Evolutionary conservation across 192 early-diverging fungal genomes (phyloP), one percentile per base, ranked within the genome.

Genomic region (Podochytrium sp.): DNA sequence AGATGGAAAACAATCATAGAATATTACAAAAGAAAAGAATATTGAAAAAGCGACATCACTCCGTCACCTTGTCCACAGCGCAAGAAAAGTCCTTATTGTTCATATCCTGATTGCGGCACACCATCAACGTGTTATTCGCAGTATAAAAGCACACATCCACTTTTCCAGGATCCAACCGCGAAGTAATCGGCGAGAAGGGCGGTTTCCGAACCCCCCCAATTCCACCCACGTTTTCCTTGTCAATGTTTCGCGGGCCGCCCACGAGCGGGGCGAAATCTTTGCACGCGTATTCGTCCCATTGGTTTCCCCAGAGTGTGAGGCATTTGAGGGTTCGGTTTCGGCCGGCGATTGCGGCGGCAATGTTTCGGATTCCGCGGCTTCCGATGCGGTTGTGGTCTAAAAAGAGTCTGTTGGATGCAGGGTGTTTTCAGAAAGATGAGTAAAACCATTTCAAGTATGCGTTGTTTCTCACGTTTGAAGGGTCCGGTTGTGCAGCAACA

Each of bases 331-430:
- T 40, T 3, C 52, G 34, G 57, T 84, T 86, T 38, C 73, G 35
- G 7, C 29, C 23, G 10, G 35, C 16, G 14, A 84, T 23, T 14
- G 72, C 68, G n/a, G 79, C 33, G 1, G 81, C 79, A 42, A 86
- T 63, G 18, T 61, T 50, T 23, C 71, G 39, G 6, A 86, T 63
- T 32, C 84, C 84, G n/a, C 59, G 47, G 0, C 84, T 77, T 2
- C 76, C 81, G 49, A 86, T 86, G 12, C 49, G 55, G 60, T 86
- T 86, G 75, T 80, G 71, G 55, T 86, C 84, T 2, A 86, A 29
- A 50, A 78, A 76, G 4, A 86, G 41, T n/a, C 78, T 83, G 2
- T n/a, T 57, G 1, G 20, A 47, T 47, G 43, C 20, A 47, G 10
- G 20, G 10, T 7, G 7, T 7, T 47, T 47, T 47, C 20, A 47